Percentiles rank a stretch among this genome's conserved stretches.
Evolutionary conservation across 768 basidiomycete species (phyloP).

Genomic region (Lactarius pseudohatsudake): DNA sequence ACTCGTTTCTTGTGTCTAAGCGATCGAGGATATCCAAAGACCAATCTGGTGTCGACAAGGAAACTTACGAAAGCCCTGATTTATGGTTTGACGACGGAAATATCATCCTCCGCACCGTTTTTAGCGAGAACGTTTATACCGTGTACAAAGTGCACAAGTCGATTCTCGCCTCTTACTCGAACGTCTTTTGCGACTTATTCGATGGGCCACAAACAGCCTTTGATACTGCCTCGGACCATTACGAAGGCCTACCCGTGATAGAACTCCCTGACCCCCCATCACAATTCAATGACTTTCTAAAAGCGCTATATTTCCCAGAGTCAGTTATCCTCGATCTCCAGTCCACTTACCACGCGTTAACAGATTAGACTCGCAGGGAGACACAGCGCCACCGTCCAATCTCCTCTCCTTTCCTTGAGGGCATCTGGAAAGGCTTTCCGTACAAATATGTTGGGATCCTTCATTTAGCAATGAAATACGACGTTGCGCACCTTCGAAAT

Average conservation of each 20-base stretch:
- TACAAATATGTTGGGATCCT: conserved; percentile 24
- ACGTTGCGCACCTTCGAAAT: conserved; percentile 12
- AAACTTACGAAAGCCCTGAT: conserved; percentile 21
- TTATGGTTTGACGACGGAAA: conserved; percentile 30
- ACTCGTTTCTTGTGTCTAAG: conserved; percentile 15
- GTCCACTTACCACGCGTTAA: background rate
- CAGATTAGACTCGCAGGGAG: conserved; percentile 11
- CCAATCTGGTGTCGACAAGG: conserved; percentile 12
- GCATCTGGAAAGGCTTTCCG: conserved; percentile 27
- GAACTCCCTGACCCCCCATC: conserved; percentile 24
- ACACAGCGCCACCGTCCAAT: conserved; percentile 23
- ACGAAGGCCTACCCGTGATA: conserved; percentile 27
- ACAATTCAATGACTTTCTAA: conserved; percentile 22
- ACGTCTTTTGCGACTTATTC: conserved; percentile 25
- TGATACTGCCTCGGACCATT: conserved; percentile 22
- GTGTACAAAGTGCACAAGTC: conserved; percentile 28
- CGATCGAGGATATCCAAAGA: conserved; percentile 15
- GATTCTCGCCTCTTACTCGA: conserved; percentile 24
- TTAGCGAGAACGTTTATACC: conserved; percentile 5
- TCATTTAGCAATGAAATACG: conserved; percentile 25
- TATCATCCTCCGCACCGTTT: conserved; percentile 21
- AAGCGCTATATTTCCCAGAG: conserved; percentile 26
- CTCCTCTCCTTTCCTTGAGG: conserved; percentile 24
- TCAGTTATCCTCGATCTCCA: conserved; percentile 3
- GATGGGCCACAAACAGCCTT: conserved; percentile 16